Percentiles rank a stretch among this genome's conserved stretches.
Evolutionary conservation across 73 alveolate species (phyloP).

Genomic region (Durusdinium trenchii): DNA sequence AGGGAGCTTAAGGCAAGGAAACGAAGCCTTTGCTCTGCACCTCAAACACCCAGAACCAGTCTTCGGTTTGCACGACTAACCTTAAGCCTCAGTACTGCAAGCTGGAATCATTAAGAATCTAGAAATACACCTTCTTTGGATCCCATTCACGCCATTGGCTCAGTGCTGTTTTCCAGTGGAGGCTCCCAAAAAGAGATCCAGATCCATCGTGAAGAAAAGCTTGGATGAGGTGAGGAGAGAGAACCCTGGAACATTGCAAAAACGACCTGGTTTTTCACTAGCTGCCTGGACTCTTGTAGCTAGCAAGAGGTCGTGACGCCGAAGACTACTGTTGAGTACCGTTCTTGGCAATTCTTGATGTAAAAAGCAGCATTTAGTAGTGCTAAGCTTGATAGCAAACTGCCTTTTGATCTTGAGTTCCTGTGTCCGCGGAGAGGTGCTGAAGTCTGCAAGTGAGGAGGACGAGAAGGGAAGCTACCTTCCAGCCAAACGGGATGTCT

Average conservation of each 20-base stretch:
- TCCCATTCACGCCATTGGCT: background rate
- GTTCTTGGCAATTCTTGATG: background rate
- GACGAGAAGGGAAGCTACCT: constrained; percentile 66
- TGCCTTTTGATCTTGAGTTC: background rate
- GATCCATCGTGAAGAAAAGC: constrained; percentile 79
- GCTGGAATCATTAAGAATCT: background rate
- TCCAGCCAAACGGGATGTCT: constrained; percentile 90
- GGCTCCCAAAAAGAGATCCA: constrained; percentile 90
- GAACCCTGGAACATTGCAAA: background rate
- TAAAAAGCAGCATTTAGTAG: background rate
- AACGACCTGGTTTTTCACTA: background rate
- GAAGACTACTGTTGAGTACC: background rate
- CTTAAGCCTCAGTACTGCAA: background rate
- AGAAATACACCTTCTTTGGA: background rate
- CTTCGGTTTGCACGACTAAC: background rate
- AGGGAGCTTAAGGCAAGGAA: constrained; percentile 56
- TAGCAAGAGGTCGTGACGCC: background rate
- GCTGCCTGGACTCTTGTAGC: background rate
- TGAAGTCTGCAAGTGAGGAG: constrained; percentile 89
- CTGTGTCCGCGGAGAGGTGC: constrained; percentile 16
- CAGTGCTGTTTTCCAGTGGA: no score
- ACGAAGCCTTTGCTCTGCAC: background rate
- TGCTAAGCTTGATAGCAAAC: background rate
- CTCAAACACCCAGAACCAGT: background rate
- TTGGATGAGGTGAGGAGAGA: constrained; percentile 51